Evolutionary conservation across 768 basidiomycete genomes (phyloP).

Genomic region (Leccinum arenicola): DNA sequence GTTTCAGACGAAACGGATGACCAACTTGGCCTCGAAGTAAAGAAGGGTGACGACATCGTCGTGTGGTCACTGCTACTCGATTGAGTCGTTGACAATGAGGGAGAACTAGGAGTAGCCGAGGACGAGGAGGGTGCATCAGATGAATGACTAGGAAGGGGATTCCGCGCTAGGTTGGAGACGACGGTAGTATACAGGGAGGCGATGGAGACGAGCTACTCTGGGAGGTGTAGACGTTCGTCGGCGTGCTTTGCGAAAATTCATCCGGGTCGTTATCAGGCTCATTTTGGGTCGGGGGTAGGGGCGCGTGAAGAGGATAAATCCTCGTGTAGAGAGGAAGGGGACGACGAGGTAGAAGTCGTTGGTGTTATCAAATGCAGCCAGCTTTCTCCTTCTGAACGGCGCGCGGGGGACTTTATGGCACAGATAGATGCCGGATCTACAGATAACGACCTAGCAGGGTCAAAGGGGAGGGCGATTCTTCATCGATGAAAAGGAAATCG

Average conservation of each 20-base stretch:
- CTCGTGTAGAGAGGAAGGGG: constrained; percentile 16
- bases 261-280: constrained; percentile 5
- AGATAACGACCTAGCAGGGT: constrained; percentile 8
- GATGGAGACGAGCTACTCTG: constrained; percentile 10
- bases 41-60: constrained; percentile 8
- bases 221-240: constrained; percentile 7
- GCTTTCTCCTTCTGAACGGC: constrained; percentile 28
- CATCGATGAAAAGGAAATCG: constrained; percentile 41
- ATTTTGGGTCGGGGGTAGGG: constrained; percentile 18
- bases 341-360: constrained; percentile 24
- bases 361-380: constrained; percentile 32
- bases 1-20: constrained; percentile 26
- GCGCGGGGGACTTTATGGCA: constrained; percentile 13
- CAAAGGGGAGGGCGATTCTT: constrained; percentile 4
- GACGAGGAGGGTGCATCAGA: constrained; percentile 12
- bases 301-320: constrained; percentile 27
- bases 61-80: constrained; percentile 16
- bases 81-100: constrained; percentile 15
- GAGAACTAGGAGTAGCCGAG: constrained; percentile 7
- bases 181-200: constrained; percentile 26
- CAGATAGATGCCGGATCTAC: constrained; percentile 17
- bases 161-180: constrained; percentile 22
- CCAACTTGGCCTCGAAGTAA: constrained; percentile 21
- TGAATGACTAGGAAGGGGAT: constrained; percentile 10
- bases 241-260: constrained; percentile 3